Base-by-base conservation (phyloP, 306 rosid genomes). In the Prosopis cineraria region DNA sequence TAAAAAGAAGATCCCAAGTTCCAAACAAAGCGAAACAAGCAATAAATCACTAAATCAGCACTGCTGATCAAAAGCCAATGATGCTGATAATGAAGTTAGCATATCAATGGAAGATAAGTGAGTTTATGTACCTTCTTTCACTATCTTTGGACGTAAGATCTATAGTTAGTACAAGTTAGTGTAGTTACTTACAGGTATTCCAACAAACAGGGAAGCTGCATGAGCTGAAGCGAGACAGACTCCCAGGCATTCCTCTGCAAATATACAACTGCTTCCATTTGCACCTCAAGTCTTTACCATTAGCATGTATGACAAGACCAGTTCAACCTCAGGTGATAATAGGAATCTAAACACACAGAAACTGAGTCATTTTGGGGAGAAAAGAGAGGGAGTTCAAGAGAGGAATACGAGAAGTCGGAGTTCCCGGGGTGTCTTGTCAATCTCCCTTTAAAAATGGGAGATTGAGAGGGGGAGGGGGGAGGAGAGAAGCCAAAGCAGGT, bases 221-320 rank as follows among this genome's bases (percentile, higher is more conserved):
- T 37, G 37, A 68, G 40, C 30, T 52, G 77, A 75, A 80, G 76
- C 25, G 66, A 80, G 73, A 76, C 12, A 68, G 64, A 88, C 81
- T 86, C 79, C 68, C 52, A 71, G 66, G 63, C 82, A 79, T 75
- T 60, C 70, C 76, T 74, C 62, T 22, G 50, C 72, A 27, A 30
- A 59, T 22, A 17, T 34, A 34, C 65, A 72, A 3, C 40, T 50
- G 39, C 62, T 85, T 71, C 53, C 78, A 65, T 53, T 12, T 30
- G 75, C 41, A 13, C 25, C 75, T 78, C 58, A 4, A 68, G 10
- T 40, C 24, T 34, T 63, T 13, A 27, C 48, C 41, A 7, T 52
- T 41, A 73, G 8, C 64, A 55, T 80, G 64, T 36, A 34, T 2
- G 27, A 27, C 24, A 44, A 59, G 22, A 44, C 36, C 30, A 68